Evolutionary conservation across 768 basidiomycete genomes (phyloP).

Genomic region (Lactarius akahatsu): DNA sequence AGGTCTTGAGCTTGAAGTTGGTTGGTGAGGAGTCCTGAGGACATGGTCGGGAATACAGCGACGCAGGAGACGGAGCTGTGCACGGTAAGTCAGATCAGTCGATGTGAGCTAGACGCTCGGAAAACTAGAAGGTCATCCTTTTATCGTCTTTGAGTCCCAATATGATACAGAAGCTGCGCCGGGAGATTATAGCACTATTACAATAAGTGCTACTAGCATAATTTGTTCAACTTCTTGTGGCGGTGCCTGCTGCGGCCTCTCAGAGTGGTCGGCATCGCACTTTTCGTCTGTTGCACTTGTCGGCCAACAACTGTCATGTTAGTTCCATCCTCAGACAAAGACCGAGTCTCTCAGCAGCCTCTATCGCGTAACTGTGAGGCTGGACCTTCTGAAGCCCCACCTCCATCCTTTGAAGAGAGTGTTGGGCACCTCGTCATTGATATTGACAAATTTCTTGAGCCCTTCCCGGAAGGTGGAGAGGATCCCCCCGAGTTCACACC

Average conservation of each 20-base stretch:
- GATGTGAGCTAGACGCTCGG: not conserved
- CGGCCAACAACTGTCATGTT: constrained; percentile 1
- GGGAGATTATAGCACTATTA: too few species aligned
- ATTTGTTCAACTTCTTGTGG: not conserved
- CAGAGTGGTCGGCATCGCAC: too few species aligned
- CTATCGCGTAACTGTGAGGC: constrained; percentile 7
- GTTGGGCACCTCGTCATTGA: constrained; percentile 30
- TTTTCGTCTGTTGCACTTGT: not conserved
- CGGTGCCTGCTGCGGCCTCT: not conserved
- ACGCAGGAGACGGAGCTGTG: constrained; percentile 8
- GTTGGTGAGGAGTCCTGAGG: constrained; percentile 30
- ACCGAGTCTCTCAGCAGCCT: not conserved
- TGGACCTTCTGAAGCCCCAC: constrained; percentile 17
- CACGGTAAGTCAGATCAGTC: constrained; percentile 1
- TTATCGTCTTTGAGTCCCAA: constrained; percentile 12
- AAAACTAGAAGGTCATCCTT: constrained; percentile 5
- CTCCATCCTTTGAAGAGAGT: constrained; percentile 31
- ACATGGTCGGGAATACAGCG: constrained; percentile 15
- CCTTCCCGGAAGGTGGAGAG: constrained; percentile 38
- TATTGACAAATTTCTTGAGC: constrained; percentile 31
- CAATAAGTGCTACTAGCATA: too few species aligned
- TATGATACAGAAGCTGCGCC: not conserved
- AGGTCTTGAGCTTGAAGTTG: constrained; percentile 20
- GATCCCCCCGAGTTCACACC: constrained; percentile 61
- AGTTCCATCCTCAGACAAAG: constrained; percentile 5